Evolutionary conservation across 106 monocot genomes (phyloP), one percentile per base, ranked within the genome.

Genomic region (Dioscorea zingiberensis): DNA sequence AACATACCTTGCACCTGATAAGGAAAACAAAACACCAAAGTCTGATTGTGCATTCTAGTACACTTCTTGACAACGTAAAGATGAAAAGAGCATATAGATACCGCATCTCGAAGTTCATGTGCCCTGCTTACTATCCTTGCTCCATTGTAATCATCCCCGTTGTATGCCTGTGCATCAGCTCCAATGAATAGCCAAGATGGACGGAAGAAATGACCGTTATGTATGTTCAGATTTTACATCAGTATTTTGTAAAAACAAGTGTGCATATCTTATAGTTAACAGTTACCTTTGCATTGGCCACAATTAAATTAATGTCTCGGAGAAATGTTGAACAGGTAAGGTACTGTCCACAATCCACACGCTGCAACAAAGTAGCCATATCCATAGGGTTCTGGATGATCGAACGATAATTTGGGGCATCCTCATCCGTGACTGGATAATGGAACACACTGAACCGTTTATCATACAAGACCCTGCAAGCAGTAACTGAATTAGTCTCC

Each of bases 71-170:
- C 38, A 38, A 2, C 10, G 38, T 38, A 38, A 38, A 38, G 9
- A 38, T 38, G 38, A 38, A 38, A 38, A 38, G 38, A 38, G 38
- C 38, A 38, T 54, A 17, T 13, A 70, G 49, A 44, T 93, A 98
- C 98, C 78, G 82, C 83, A 80, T 98, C 98, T 58, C 89, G 76
- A 63, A 98, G 98, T 71, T 98, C 98, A 74, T 73, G 76, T 53
- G 93, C 93, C 75, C 86, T 93, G 79, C 98, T 98, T 59, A 98
- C 98, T 64, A 98, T 98, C 69, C 98, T 81, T 46, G 88, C 66
- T 51, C 92, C 98, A 67, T 77, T 84, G 65, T 92, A 92, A 61
- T 98, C 98, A 59, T 88, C 81, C 76, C 98, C 98, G 74, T 98
- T 92, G 27, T 93, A 98, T 62, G 69, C 84, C 98, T 98, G 74